A percentile compares a stretch with the other conserved stretches of the same genome.
Conservation (phyloP, 306 rosid genomes). For the Geum urbanum region DNA sequence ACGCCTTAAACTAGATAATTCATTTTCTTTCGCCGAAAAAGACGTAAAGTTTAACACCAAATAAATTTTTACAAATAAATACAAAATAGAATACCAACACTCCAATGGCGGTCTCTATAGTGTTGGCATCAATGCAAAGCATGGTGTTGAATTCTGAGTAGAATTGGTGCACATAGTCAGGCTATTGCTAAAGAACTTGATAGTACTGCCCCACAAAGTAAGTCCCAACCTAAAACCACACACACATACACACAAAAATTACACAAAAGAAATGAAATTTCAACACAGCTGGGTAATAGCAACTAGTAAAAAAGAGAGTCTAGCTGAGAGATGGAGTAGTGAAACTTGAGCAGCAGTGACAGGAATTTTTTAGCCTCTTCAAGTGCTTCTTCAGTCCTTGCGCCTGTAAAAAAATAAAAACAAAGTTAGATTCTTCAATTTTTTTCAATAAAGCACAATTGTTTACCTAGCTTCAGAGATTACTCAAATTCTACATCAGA, state of each 20-base stretch:
- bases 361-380: slow-evolving; percentile 26
- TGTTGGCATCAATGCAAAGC: slow-evolving; percentile 71
- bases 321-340: neutral
- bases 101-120: slow-evolving; percentile 66
- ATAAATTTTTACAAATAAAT: neutral
- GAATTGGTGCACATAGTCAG: slow-evolving; percentile 80
- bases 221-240: slow-evolving; percentile 65
- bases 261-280: neutral
- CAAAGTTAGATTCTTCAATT: too few relatives aligned
- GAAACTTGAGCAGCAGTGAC: slow-evolving; percentile 85
- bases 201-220: slow-evolving; percentile 96
- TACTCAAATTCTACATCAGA: too few relatives aligned
- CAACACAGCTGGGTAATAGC: neutral
- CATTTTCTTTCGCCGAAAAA: neutral
- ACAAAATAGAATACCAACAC: slow-evolving; percentile 53
- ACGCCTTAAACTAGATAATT: neutral
- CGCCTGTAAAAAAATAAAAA: too few relatives aligned
- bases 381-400: too few relatives aligned
- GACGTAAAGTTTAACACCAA: neutral
- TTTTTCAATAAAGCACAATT: too few relatives aligned
- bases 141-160: slow-evolving; percentile 88
- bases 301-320: neutral
- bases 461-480: too few relatives aligned
- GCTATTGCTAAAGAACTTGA: slow-evolving; percentile 87
- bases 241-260: neutral